Percentiles rank a stretch among this genome's conserved stretches.
Evolutionary conservation across 805 yeast species (phyloP).

Genomic region (Candida pseudofarinosa): DNA sequence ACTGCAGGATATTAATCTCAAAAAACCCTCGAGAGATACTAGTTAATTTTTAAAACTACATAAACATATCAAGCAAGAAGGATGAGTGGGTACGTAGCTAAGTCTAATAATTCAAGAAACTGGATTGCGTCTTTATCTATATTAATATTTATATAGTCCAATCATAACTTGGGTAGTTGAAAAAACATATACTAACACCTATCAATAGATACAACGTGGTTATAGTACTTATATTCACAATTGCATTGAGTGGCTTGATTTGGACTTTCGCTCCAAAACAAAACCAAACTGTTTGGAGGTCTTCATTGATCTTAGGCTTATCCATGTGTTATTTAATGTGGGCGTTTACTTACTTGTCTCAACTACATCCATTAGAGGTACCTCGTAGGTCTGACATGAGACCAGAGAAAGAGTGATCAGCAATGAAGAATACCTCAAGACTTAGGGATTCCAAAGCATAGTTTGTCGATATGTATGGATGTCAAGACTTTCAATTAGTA

Average conservation of each 20-base stretch:
- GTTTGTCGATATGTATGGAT: too few relatives aligned
- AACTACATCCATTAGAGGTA: slow-evolving; percentile 85
- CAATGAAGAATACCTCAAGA: background rate
- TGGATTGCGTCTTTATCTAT: too few relatives aligned
- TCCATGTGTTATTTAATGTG: slow-evolving; percentile 83
- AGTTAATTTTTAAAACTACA: too few relatives aligned
- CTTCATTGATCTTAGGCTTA: slow-evolving; percentile 55
- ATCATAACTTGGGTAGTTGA: too few relatives aligned
- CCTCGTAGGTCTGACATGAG: slow-evolving; percentile 89
- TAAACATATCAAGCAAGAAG: background rate
- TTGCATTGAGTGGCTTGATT: slow-evolving; percentile 56
- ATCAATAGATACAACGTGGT: slow-evolving; percentile 63
- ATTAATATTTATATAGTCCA: too few relatives aligned
- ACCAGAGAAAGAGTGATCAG: slow-evolving; percentile 50
- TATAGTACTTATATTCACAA: slow-evolving; percentile 56
- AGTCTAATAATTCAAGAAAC: background rate
- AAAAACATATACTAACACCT: slow-evolving; percentile 11
- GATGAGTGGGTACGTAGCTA: slow-evolving; percentile 45
- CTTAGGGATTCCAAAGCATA: background rate
- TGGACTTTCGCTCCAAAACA: slow-evolving; percentile 87
- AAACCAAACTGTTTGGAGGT: slow-evolving; percentile 48
- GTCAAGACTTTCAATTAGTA: too few relatives aligned
- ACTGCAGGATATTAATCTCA: background rate
- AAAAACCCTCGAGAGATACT: background rate
- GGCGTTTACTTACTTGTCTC: slow-evolving; percentile 88